Evolutionary conservation across 345 rosid genomes (phyloP).

Genomic region (Camelina sativa): DNA sequence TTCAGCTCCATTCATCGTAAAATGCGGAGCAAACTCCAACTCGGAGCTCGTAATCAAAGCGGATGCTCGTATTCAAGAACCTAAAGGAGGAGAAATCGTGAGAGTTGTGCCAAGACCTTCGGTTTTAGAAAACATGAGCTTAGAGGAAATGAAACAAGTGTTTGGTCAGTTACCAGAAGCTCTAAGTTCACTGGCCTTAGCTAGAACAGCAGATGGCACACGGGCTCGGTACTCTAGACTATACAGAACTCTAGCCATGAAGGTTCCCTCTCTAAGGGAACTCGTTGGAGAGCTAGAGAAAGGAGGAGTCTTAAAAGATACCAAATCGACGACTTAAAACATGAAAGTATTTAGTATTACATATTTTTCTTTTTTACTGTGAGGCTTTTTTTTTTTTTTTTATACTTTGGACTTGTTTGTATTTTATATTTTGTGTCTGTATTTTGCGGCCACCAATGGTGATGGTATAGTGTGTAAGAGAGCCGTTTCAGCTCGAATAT

Average conservation of each 20-base stretch:
- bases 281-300: conserved; percentile 93
- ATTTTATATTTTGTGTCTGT: conserved; percentile 22
- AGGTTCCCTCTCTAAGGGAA: conserved; percentile 90
- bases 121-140: conserved; percentile 70
- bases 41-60: conserved; percentile 95
- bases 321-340: conserved; percentile 58
- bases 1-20: conserved; percentile 82
- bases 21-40: conserved; percentile 93
- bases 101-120: conserved; percentile 98
- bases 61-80: conserved; percentile 81
- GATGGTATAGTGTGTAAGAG: conserved; percentile 21
- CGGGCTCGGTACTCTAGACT: conserved; percentile 92
- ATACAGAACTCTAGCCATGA: conserved; percentile 95
- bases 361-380: conserved; percentile 7
- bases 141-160: conserved; percentile 86
- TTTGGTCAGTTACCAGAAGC: conserved; percentile 93
- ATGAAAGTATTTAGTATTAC: too few relatives aligned
- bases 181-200: conserved; percentile 87
- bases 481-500: background rate
- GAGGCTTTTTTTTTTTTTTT: conserved; percentile 21
- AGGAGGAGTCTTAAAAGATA: conserved; percentile 79
- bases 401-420: conserved; percentile 25
- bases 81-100: conserved; percentile 92
- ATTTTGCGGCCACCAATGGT: background rate
- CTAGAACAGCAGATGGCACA: conserved; percentile 95